phyloP scores from a whole-genome alignment of 2,329 filamentous ascomycete species.

The Neopestalotiopsis rosae region DNA sequence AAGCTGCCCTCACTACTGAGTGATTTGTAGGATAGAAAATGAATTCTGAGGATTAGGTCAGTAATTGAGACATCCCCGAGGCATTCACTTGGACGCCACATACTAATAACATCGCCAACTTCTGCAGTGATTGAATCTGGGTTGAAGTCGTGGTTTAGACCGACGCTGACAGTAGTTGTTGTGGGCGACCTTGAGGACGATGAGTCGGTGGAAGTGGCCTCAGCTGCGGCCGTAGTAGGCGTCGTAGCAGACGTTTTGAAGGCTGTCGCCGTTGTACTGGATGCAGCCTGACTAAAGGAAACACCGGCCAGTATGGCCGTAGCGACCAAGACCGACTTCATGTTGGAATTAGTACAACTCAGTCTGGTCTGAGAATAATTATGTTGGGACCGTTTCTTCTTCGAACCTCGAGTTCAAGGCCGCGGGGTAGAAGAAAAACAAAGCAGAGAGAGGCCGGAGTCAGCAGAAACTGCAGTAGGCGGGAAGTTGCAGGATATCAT shows the following conservation, averaged over 20 bases:
- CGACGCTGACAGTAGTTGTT: constrained; percentile 5
- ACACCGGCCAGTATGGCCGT: constrained; percentile 8
- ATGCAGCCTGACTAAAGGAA: background rate
- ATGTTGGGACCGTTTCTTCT: background rate
- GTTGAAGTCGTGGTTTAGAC: constrained; percentile 8
- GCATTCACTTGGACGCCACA: background rate
- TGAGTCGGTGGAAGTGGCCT: background rate
- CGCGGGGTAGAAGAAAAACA: background rate
- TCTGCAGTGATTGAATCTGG: constrained; percentile 6
- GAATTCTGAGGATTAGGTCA: background rate
- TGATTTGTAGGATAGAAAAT: constrained; percentile 12
- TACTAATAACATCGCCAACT: constrained; percentile 4
- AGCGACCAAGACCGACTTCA: constrained; percentile 8
- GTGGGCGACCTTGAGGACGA: background rate
- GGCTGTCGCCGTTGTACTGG: background rate
- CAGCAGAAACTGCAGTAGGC: background rate
- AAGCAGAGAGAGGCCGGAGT: background rate
- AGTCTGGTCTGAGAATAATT: background rate
- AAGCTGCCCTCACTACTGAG: constrained; percentile 9
- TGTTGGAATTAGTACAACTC: background rate
- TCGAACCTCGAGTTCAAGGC: background rate
- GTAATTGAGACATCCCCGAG: background rate
- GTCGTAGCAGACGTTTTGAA: background rate
- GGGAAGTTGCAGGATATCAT: constrained; percentile 10
- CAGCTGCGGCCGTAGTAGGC: background rate